A percentile compares a stretch with the other conserved stretches of the same genome.
These are phyloP conservation scores for Phalaenopsis aphrodite DNA, from an alignment of 106 monocot genomes.

Conservation along the genomic window DNA sequence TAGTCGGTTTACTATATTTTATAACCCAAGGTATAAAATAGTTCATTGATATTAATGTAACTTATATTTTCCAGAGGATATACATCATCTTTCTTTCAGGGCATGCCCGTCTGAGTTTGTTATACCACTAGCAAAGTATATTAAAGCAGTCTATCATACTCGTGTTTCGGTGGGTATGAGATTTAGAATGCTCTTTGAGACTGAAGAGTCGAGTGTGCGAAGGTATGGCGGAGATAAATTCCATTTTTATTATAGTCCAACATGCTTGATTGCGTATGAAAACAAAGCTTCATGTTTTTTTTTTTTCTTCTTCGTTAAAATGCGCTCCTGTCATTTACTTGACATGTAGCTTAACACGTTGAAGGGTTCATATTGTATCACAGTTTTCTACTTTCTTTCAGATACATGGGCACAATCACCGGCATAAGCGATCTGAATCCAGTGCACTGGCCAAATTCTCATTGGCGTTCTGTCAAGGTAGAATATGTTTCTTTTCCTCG, in stretches of 20 bases:
- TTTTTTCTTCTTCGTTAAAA: background rate
- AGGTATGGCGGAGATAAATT: constrained; percentile 21
- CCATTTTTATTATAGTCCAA: background rate
- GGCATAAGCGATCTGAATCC: constrained; percentile 79
- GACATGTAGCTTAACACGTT: background rate
- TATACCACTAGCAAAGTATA: constrained; percentile 83
- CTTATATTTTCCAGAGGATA: background rate
- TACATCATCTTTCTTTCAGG: constrained; percentile 22
- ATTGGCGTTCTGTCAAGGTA: constrained; percentile 74
- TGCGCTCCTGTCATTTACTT: background rate
- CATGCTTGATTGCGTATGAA: background rate
- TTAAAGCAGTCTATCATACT: constrained; percentile 68
- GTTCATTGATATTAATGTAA: background rate
- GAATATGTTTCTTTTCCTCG: background rate
- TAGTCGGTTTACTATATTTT: constrained; percentile 88
- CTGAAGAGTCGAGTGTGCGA: constrained; percentile 86
- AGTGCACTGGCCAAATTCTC: constrained; percentile 82
- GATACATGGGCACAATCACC: constrained; percentile 95
- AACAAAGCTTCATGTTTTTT: background rate
- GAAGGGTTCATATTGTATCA: background rate
- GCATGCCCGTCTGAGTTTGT: constrained; percentile 91
- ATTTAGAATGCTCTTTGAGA: constrained; percentile 93
- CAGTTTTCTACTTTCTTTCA: constrained; percentile 17
- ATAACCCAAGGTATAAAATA: constrained; percentile 65
- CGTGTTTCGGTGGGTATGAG: constrained; percentile 89